phyloP scores from a whole-genome alignment of 805 yeast species.

The Kuraishia floccosa region DNA sequence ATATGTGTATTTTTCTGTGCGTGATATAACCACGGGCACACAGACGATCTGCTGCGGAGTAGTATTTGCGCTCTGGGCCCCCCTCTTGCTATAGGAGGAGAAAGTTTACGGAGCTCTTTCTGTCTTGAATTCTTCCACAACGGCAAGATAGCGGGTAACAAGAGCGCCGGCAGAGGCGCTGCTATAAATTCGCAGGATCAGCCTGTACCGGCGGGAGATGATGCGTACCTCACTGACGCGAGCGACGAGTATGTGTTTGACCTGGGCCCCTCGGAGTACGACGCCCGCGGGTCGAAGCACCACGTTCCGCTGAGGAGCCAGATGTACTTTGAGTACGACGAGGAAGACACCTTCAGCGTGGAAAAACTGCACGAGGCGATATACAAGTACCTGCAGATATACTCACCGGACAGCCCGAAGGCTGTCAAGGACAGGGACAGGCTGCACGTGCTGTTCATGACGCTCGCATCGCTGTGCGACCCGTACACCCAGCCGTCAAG shows the following conservation, averaged over 20 bases:
- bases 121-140: neutral
- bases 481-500: slow-evolving; percentile 66
- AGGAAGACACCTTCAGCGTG: neutral
- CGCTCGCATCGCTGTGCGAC: slow-evolving; percentile 33
- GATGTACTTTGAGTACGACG: neutral
- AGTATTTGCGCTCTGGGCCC: too few relatives aligned
- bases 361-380: slow-evolving; percentile 1
- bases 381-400: neutral
- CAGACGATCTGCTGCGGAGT: too few relatives aligned
- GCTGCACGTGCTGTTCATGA: neutral
- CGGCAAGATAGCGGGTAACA: neutral
- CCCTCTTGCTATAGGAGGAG: too few relatives aligned
- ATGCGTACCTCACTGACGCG: too few relatives aligned
- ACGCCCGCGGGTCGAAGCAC: too few relatives aligned
- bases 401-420: neutral
- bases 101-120: too few relatives aligned
- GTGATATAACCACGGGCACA: too few relatives aligned
- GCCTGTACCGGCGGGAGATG: too few relatives aligned
- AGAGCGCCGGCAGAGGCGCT: neutral
- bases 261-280: slow-evolving; percentile 1
- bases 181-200: neutral
- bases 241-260: slow-evolving; percentile 2
- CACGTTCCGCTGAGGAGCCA: too few relatives aligned
- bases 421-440: neutral
- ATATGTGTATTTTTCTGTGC: too few relatives aligned